Evolutionary conservation across 2,329 filamentous ascomycete genomes (phyloP).

Genomic region (Curvularia spicifera): DNA sequence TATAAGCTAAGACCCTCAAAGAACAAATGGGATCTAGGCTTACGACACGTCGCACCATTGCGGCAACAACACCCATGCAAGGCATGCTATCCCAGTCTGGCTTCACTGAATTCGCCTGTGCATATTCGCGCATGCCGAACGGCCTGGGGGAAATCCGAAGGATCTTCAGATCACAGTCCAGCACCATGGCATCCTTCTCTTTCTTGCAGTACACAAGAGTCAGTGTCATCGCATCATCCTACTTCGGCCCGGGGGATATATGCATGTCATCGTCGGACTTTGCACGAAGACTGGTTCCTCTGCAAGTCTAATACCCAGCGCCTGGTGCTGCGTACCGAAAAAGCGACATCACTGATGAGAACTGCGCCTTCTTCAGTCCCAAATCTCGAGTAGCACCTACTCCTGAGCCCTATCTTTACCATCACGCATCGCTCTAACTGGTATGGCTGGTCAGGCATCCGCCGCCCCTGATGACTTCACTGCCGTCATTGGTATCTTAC

Average conservation of each 20-base stretch:
- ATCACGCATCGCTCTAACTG: neutral
- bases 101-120: neutral
- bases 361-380: neutral
- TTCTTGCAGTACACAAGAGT: neutral
- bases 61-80: neutral
- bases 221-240: neutral
- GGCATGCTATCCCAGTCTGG: slow-evolving; percentile 6
- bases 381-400: neutral
- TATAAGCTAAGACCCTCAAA: neutral
- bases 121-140: neutral
- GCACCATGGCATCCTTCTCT: neutral
- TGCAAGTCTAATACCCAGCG: neutral
- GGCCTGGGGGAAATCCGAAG: slow-evolving; percentile 2
- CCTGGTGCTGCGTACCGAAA: neutral
- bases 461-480: slow-evolving; percentile 19
- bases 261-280: neutral
- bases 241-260: neutral
- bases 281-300: neutral
- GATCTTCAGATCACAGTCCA: neutral
- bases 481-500: slow-evolving; percentile 24
- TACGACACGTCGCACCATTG: slow-evolving; percentile 13
- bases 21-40: neutral
- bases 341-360: neutral
- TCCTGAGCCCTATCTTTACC: neutral
- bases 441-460: neutral